Percentiles rank a stretch among this genome's conserved stretches.
These are phyloP conservation scores for Drechslerella stenobrocha DNA, from an alignment of 2,329 filamentous ascomycete genomes.

Conservation along the genomic window DNA sequence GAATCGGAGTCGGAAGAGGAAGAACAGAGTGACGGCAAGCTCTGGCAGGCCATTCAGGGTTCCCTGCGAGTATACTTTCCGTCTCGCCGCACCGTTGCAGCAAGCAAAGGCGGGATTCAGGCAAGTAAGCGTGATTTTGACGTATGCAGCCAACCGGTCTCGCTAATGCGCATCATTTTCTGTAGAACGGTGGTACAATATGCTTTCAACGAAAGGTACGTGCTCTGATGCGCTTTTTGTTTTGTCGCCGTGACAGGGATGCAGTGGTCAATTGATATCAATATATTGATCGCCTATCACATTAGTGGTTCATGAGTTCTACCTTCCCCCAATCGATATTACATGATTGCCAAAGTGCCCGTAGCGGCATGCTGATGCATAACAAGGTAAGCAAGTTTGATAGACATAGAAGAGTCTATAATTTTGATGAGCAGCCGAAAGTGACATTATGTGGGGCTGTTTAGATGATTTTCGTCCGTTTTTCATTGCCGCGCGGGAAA, in stretches of 20 bases:
- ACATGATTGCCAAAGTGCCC: constrained; percentile 72
- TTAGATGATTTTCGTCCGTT: constrained; percentile 50
- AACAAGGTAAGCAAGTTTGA: constrained; percentile 68
- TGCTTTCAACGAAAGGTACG: constrained; percentile 63
- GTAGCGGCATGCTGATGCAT: constrained; percentile 78
- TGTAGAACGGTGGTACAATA: constrained; percentile 75
- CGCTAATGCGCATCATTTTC: constrained; percentile 53
- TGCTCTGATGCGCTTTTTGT: constrained; percentile 6
- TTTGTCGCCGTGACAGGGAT: constrained; percentile 7
- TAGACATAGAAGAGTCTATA: neutral
- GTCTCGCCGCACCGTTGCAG: constrained; percentile 68
- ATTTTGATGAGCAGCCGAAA: neutral
- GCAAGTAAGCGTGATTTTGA: constrained; percentile 57
- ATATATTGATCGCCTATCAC: constrained; percentile 52
- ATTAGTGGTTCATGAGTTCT: constrained; percentile 69
- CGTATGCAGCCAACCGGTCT: constrained; percentile 43
- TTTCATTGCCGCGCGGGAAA: constrained; percentile 17
- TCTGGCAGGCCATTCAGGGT: constrained; percentile 55
- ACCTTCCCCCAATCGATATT: constrained; percentile 73
- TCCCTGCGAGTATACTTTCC: constrained; percentile 79
- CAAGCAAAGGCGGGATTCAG: constrained; percentile 66
- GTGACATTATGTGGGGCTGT: constrained; percentile 7
- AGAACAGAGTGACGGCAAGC: constrained; percentile 48
- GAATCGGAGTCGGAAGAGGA: constrained; percentile 42
- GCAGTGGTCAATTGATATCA: constrained; percentile 35